Conservation (phyloP, 176 grass and related monocot species). For the Stipa capillata region DNA sequence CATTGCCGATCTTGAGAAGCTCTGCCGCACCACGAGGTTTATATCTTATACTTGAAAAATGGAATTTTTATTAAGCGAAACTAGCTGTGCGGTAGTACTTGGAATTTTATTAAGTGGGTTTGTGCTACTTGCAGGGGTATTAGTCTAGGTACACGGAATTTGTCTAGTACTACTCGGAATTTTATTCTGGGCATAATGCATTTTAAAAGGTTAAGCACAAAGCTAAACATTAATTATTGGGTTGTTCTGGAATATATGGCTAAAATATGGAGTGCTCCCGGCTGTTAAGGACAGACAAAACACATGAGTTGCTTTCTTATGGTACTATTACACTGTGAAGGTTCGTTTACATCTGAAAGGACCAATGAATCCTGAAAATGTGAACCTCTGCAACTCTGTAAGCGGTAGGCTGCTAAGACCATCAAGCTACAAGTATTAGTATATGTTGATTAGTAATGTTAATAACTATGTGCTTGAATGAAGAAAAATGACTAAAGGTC, state of each 20-base stretch:
- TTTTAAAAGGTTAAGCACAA: neutral
- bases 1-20: slow-evolving; percentile 76
- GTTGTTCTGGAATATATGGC: neutral
- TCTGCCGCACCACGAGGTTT: slow-evolving; percentile 86
- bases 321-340: neutral
- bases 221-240: neutral
- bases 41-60: neutral
- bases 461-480: neutral
- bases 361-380: neutral
- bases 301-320: neutral
- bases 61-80: neutral
- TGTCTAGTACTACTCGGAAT: neutral
- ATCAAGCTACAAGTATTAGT: neutral
- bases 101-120: neutral
- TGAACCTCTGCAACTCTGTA: neutral
- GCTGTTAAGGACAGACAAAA: neutral
- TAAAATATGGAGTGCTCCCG: neutral
- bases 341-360: neutral
- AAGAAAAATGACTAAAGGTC: neutral
- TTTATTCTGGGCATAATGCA: neutral
- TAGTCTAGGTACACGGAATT: neutral
- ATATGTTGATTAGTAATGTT: neutral
- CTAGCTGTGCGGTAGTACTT: neutral
- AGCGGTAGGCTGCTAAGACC: neutral
- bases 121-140: neutral